Evolutionary conservation across 306 rosid species (phyloP).

Genomic region (Quercus berberidifolia): DNA sequence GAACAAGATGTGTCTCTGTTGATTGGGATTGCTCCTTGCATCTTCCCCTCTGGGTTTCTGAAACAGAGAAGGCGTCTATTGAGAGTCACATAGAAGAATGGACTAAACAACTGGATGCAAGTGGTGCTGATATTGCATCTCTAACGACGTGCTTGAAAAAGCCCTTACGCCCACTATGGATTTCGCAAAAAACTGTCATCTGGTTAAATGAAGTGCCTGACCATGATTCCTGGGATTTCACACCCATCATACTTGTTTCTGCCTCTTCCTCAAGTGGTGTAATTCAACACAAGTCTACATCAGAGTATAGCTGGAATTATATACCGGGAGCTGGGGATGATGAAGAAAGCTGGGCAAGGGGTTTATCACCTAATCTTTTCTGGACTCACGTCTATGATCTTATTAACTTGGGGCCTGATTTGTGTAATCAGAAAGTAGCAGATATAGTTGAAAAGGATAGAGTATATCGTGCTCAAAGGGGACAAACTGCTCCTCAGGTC

Average conservation of each 20-base stretch:
- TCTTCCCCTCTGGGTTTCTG: constrained; percentile 85
- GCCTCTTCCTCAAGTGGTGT: constrained; percentile 55
- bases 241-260: constrained; percentile 80
- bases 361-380: constrained; percentile 70
- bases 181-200: constrained; percentile 79
- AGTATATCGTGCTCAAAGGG: constrained; percentile 65
- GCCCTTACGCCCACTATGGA: constrained; percentile 88
- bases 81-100: constrained; percentile 74
- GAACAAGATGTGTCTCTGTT: constrained; percentile 11
- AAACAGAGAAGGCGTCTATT: constrained; percentile 65
- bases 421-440: constrained; percentile 74
- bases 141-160: constrained; percentile 62
- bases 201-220: constrained; percentile 95
- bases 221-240: constrained; percentile 92
- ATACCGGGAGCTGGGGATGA: constrained; percentile 90
- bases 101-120: constrained; percentile 53
- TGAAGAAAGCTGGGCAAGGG: constrained; percentile 94
- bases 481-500: constrained; percentile 65
- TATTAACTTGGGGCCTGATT: constrained; percentile 68
- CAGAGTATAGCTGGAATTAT: constrained; percentile 92
- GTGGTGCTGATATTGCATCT: constrained; percentile 80
- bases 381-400: constrained; percentile 74
- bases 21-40: constrained; percentile 94
- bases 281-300: constrained; percentile 53
- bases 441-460: constrained; percentile 73